Evolutionary conservation across 2,329 filamentous ascomycete species (phyloP).

Genomic region (Botrytis elliptica): DNA sequence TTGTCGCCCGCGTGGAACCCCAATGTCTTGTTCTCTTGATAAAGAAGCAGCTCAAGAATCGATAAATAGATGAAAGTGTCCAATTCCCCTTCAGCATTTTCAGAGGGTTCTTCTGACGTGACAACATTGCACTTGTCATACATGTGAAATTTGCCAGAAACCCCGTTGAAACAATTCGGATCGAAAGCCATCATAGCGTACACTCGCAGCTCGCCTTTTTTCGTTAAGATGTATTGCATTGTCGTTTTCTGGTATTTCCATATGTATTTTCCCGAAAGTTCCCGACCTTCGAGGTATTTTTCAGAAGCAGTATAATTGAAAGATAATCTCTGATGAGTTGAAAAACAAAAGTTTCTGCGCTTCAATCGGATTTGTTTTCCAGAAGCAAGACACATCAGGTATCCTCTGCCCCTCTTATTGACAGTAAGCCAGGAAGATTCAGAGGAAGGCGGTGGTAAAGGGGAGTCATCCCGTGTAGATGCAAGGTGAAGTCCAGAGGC

Average conservation of each 20-base stretch:
- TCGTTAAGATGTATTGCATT: background rate
- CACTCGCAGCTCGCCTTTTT: background rate
- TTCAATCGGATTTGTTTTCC: background rate
- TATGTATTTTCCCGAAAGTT: background rate
- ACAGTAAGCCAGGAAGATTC: background rate
- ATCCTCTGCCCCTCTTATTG: background rate
- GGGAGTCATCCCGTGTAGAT: background rate
- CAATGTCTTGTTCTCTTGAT: background rate
- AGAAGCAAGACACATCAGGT: background rate
- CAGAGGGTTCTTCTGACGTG: too few species aligned
- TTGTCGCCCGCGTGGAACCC: background rate
- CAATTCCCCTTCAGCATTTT: background rate
- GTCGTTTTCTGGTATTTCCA: background rate
- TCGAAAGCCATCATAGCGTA: background rate
- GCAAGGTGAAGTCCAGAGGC: background rate
- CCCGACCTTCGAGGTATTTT: background rate
- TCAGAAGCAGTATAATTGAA: constrained; percentile 2
- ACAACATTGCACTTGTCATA: background rate
- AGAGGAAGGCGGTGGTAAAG: background rate
- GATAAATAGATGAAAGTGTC: background rate
- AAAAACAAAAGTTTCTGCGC: background rate
- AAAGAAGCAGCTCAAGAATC: background rate
- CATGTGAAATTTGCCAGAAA: background rate
- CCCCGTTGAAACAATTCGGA: background rate
- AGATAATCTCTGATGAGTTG: background rate